A percentile compares a stretch with the other conserved stretches of the same genome.
phyloP scores from a whole-genome alignment of 176 grass and related monocot genomes.

The Eragrostis nindensis region DNA sequence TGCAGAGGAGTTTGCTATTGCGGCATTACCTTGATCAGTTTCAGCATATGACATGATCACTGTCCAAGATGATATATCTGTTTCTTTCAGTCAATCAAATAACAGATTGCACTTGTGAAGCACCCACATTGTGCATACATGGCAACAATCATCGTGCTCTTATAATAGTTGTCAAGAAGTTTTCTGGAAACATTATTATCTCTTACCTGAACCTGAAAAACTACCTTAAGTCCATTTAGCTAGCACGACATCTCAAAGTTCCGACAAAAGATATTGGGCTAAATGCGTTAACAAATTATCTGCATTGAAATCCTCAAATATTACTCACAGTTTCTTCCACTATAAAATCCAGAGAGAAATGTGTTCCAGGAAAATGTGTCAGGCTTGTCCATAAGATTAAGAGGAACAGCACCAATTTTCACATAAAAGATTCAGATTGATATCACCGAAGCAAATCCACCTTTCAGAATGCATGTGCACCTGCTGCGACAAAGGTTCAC shows the following conservation, averaged over 20 bases:
- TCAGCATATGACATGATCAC: constrained; percentile 47
- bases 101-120: constrained; percentile 37
- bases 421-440: constrained; percentile 58
- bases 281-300: constrained; percentile 19
- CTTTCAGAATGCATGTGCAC: constrained; percentile 49
- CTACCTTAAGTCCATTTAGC: constrained; percentile 35
- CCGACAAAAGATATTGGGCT: constrained; percentile 39
- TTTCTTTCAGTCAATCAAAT: constrained; percentile 47
- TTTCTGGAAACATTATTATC: constrained; percentile 49
- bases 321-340: constrained; percentile 40
- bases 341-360: constrained; percentile 54
- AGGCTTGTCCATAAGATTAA: constrained; percentile 35
- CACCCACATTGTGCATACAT: constrained; percentile 50
- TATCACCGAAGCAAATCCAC: constrained; percentile 41
- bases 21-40: constrained; percentile 36
- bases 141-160: not conserved
- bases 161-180: constrained; percentile 32
- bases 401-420: constrained; percentile 38
- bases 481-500: constrained; percentile 35
- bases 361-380: constrained; percentile 57
- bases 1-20: constrained; percentile 28
- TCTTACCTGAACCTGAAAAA: constrained; percentile 49
- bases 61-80: constrained; percentile 46
- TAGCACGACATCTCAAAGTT: constrained; percentile 51
- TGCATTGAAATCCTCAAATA: constrained; percentile 49